phyloP scores from a whole-genome alignment of 768 basidiomycete genomes.

The Agaricus blazei region DNA sequence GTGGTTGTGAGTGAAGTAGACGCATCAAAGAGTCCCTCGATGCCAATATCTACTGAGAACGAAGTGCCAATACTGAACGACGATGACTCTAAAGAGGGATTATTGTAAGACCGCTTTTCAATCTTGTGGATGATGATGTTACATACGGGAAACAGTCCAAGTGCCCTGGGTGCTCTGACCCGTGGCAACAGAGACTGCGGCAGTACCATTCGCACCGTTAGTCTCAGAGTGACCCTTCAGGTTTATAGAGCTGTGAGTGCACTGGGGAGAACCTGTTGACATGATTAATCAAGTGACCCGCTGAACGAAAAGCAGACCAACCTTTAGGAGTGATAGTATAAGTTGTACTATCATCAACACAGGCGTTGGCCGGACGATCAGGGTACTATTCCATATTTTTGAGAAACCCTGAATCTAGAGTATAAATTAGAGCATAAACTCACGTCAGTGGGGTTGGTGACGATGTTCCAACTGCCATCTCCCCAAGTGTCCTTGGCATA shows the following conservation, averaged over 20 bases:
- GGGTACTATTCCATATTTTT: not conserved
- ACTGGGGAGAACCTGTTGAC: too few relatives aligned
- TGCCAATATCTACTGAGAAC: not conserved
- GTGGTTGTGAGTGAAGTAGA: not conserved
- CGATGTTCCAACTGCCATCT: conserved; percentile 9
- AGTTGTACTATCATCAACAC: not conserved
- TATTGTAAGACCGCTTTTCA: not conserved
- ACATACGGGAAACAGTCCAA: conserved; percentile 7
- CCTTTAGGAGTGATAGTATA: not conserved
- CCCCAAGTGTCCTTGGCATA: conserved; percentile 14
- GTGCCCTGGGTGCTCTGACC: not conserved
- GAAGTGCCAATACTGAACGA: too few relatives aligned
- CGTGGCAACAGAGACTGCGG: not conserved
- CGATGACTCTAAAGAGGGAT: not conserved
- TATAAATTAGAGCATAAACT: not conserved
- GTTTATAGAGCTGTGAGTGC: too few relatives aligned
- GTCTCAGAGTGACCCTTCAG: too few relatives aligned
- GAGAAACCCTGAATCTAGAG: not conserved
- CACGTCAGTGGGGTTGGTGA: conserved; percentile 12
- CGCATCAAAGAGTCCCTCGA: conserved; percentile 1
- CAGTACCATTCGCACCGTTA: not conserved
- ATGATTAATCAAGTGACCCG: too few relatives aligned
- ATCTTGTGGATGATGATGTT: not conserved
- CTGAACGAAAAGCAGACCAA: too few relatives aligned
- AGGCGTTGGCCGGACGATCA: not conserved